Evolutionary conservation across 257 asterid genomes (phyloP).

Genomic region (Nicotiana tabacum): DNA sequence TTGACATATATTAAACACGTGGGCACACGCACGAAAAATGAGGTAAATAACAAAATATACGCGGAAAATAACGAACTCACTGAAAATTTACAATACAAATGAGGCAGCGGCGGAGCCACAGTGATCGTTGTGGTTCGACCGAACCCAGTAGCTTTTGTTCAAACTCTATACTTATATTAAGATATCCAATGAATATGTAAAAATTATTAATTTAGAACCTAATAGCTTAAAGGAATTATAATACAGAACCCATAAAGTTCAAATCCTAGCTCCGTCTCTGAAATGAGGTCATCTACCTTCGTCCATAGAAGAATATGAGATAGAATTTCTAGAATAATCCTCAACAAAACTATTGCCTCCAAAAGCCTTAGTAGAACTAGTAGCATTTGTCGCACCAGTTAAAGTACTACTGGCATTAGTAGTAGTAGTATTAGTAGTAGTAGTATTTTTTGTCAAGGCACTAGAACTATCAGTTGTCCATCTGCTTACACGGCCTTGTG

Average conservation of each 20-base stretch:
- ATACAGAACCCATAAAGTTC: no score
- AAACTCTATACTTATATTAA: no score
- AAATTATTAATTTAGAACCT: no score
- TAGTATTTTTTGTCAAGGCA: conserved; percentile 39
- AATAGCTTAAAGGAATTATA: no score
- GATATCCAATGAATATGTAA: no score
- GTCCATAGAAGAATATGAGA: conserved; percentile 66
- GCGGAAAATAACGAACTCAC: background rate
- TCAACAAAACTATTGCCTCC: conserved; percentile 30
- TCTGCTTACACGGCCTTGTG: conserved; percentile 60
- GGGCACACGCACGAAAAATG: background rate
- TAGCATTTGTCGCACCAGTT: conserved; percentile 23
- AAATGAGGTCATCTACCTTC: conserved; percentile 51
- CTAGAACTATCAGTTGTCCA: conserved; percentile 44
- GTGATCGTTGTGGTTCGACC: no score
- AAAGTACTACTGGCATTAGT: conserved; percentile 31
- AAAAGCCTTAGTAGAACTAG: conserved; percentile 34
- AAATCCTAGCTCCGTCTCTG: no score
- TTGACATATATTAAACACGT: background rate
- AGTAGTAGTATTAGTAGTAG: conserved; percentile 34
- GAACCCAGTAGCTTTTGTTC: no score
- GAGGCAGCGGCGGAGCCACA: background rate
- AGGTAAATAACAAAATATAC: background rate
- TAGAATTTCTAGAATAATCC: conserved; percentile 74
- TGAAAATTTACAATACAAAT: background rate